A percentile compares a stretch with the other conserved stretches of the same genome.
Conservation (phyloP, 75 land plant species). For the Selaginella tamariscina region DNA sequence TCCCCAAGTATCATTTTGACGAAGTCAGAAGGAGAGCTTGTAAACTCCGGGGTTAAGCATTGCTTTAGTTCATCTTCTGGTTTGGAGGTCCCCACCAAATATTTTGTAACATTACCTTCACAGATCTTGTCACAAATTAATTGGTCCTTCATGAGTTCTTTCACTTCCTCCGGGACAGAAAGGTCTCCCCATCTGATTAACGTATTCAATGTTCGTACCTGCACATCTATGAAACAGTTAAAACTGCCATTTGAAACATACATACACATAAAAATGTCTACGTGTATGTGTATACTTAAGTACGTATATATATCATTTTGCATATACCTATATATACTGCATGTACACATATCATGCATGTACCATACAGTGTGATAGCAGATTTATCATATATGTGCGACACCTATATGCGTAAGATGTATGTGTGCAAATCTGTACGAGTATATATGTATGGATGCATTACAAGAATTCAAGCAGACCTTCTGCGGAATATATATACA, state of each 20-base stretch:
- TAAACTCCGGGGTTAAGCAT: conserved; percentile 19
- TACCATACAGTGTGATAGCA: too few species aligned
- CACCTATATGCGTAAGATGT: too few species aligned
- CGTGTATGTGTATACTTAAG: conserved; percentile 21
- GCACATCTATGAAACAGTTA: not conserved
- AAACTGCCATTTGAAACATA: not conserved
- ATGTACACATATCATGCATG: too few species aligned
- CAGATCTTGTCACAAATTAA: conserved; percentile 35
- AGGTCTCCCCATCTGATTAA: not conserved
- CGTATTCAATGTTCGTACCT: not conserved
- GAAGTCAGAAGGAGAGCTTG: conserved; percentile 14
- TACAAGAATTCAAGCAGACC: not conserved
- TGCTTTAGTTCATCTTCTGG: conserved; percentile 34
- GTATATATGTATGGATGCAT: conserved; percentile 41
- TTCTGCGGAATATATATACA: conserved; percentile 7
- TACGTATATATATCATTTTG: conserved; percentile 50
- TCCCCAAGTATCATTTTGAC: conserved; percentile 19
- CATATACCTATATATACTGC: too few species aligned
- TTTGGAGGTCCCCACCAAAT: conserved; percentile 57
- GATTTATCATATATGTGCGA: too few species aligned
- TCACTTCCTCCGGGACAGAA: not conserved
- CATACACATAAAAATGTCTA: not conserved
- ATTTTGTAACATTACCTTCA: conserved; percentile 36
- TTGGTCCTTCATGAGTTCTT: conserved; percentile 13
- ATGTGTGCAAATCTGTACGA: too few species aligned